These are phyloP conservation scores for Triticum aestivum DNA, from an alignment of 176 grass and related monocot genomes.

Conservation along the genomic window IWGSC_CS_RefSeq_v2.1 NC_057805.1:405679473-405679972, in stretches of 20 bases:
- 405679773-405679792: conserved; percentile 88
- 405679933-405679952: conserved; percentile 94
- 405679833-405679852: conserved; percentile 79
- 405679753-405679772: conserved; percentile 74
- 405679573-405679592: conserved; percentile 56
- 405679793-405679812: conserved; percentile 99
- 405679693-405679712: conserved; percentile 62
- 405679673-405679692: conserved; percentile 63
- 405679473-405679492: not conserved
- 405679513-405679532: conserved; percentile 23
- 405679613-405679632: conserved; percentile 67
- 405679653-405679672: conserved; percentile 62
- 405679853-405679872: conserved; percentile 27
- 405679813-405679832: conserved; percentile 77
- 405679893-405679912: conserved; percentile 60
- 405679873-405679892: conserved; percentile 65
- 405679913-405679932: conserved; percentile 98
- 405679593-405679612: conserved; percentile 69
- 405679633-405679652: conserved; percentile 57
- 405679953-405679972: conserved; percentile 94
- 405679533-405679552: conserved; percentile 14
- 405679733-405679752: conserved; percentile 67
- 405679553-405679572: conserved; percentile 1
- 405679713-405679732: conserved; percentile 79
- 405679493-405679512: not conserved